A percentile compares a stretch with the other conserved stretches of the same genome.
These are phyloP conservation scores for Blumeria hordei DNA, from an alignment of 2,329 filamentous ascomycete species.

Conservation along the genomic window DNA sequence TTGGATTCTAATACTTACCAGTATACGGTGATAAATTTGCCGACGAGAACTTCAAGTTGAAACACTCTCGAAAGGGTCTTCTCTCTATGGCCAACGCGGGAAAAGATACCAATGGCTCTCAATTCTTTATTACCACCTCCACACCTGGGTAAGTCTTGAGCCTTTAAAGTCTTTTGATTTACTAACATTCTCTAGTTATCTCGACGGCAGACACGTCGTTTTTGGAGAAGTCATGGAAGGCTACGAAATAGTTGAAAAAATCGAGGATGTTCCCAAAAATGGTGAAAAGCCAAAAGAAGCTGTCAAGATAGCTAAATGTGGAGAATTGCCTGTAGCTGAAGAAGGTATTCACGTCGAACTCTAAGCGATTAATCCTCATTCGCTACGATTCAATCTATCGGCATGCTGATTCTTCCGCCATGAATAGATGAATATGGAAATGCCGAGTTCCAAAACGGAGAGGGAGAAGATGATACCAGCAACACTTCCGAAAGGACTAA, in stretches of 20 bases:
- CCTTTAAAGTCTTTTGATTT: not conserved
- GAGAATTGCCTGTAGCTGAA: constrained; percentile 57
- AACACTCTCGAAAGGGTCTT: constrained; percentile 66
- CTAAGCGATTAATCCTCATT: constrained; percentile 24
- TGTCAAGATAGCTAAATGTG: constrained; percentile 62
- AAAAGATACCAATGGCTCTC: constrained; percentile 67
- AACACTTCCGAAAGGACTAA: too few species aligned
- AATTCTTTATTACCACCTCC: constrained; percentile 79
- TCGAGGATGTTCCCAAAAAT: constrained; percentile 45
- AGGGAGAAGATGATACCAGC: too few species aligned
- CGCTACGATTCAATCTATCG: constrained; percentile 6
- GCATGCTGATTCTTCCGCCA: constrained; percentile 14
- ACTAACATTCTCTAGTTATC: constrained; percentile 30
- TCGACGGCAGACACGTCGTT: constrained; percentile 66
- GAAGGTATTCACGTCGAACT: constrained; percentile 90
- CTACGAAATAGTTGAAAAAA: constrained; percentile 56
- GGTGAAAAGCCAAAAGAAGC: constrained; percentile 44
- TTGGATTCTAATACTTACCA: constrained; percentile 14
- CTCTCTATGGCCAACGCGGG: constrained; percentile 73
- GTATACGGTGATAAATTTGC: constrained; percentile 66
- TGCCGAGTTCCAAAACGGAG: constrained; percentile 11
- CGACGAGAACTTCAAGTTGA: constrained; percentile 90
- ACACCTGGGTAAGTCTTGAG: constrained; percentile 38
- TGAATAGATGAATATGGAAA: constrained; percentile 12
- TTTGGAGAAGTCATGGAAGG: constrained; percentile 78